Base-by-base conservation (phyloP, 2,329 filamentous ascomycete species). In the Tolypocladium tundrense region DNA sequence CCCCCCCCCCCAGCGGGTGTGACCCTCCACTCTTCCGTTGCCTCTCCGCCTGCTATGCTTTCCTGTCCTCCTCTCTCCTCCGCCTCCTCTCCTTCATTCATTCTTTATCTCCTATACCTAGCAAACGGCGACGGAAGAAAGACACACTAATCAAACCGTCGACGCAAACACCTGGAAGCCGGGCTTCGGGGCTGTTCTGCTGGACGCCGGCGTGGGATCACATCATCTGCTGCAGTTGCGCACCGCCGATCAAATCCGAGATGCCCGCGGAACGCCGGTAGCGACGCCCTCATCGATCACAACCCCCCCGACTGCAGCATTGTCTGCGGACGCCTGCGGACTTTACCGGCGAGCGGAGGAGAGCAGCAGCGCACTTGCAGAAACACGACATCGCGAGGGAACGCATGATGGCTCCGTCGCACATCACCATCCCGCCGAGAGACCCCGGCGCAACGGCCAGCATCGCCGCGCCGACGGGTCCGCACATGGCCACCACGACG, bases 401-500 rank as follows among this genome's bases (percentile, higher is more conserved):
- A 19, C 50, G 43, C 48, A 57, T 57, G 58, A 84, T 84, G 82
- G 79, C 80, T 57, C 79, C 80, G 37, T 61, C 75, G 58, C 72
- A 78, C 59, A 79, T 79, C 61, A 70, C 74, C 59, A 72, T 84
- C 59, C 77, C 79, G 35, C 64, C 71, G 52, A 70, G 70, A 71
- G 77, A 75, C 51, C 60, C 65, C 43, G 64, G 63, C 53, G 69
- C 58, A 24, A 56, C 58, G 53, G 58, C 60, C 53, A 58, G 60
- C 57, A 59, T 67, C 52, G 57, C 58, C 52, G 61, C 64, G 19
- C 62, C 68, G 14, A 66, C 56, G 39, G 79, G 80, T 41, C 76
- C 81, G 60, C 85, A 87, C 70, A 88, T 95, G 85, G 90, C 90
- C 43, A 96, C 90, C 14, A 97, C 94, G 39, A 97, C 92, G 24